Conservation (phyloP, 306 rosid genomes). For the Senna siamea region DNA sequence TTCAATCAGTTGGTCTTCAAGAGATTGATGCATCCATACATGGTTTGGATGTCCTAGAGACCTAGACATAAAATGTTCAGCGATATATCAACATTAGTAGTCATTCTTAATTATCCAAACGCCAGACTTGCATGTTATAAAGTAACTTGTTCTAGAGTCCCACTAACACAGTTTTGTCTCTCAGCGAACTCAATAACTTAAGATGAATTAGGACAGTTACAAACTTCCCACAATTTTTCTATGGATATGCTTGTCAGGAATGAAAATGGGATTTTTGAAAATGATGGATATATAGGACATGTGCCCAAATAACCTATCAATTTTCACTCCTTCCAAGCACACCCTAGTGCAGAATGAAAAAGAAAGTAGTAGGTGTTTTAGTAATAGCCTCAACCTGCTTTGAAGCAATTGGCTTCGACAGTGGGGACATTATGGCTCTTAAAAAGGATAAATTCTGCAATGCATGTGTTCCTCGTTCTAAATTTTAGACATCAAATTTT, state of each 20-base stretch:
- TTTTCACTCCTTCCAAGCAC: neutral
- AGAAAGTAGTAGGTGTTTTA: neutral
- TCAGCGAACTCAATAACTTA: neutral
- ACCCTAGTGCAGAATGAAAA: neutral
- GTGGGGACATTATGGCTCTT: neutral
- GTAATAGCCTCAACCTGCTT: neutral
- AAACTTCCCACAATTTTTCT: neutral
- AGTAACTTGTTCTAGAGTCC: neutral
- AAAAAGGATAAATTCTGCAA: neutral
- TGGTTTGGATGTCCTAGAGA: neutral
- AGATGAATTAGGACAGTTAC: neutral
- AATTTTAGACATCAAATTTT: conserved; percentile 1
- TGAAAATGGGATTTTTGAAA: neutral
- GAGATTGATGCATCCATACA: neutral
- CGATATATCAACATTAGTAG: neutral
- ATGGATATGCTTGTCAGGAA: neutral
- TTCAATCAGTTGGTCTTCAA: neutral
- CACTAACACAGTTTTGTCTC: neutral
- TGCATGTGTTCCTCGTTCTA: neutral
- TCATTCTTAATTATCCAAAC: neutral
- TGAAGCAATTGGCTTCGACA: conserved; percentile 2
- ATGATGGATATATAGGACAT: neutral
- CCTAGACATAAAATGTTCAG: neutral
- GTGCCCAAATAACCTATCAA: neutral
- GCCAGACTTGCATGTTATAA: conserved; percentile 2